Base-by-base conservation (phyloP, 345 rosid species). In the Acer campestre region DNA sequence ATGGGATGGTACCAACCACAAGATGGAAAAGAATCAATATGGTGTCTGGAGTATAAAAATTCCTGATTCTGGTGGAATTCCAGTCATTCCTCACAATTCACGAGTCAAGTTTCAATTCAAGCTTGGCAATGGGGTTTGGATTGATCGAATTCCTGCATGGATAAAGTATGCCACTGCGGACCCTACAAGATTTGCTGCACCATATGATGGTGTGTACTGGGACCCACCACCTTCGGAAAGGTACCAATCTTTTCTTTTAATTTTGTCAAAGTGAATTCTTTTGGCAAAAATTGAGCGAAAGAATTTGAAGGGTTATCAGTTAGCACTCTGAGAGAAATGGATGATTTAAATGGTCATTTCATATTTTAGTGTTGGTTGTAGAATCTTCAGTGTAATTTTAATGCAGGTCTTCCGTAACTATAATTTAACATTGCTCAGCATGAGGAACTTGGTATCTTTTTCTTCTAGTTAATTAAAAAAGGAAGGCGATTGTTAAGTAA, bases 61-160 rank as follows among this genome's bases (percentile, higher is more conserved):
- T 73, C 89, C 89, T 35, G 91, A 92, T 83, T 75, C 76, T 77
- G 84, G 35, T 40, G 97, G 90, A 78, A 79, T 80, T 61, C 86
- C 93, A 44, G 88, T 86, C 42, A 92, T 92, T 75, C 88, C 93
- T 82, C 97, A 92, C 81, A 89, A 87, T 79, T 90, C 97, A 71
- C 87, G 84, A 82, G 91, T 92, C 75, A 92, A 92, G 74, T 90
- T 92, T 70, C 88, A 82, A 49, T 92, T 92, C 86, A 90, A 86
- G 85, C 89, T 82, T 72, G 87, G 86, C 40, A 38, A 86, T 71
- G 94, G 89, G 68, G 81, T 83, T 76, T 90, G 90, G 90, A 71
- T 89, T 29, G 97, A 92, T 64, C 83, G 97, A 46, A 90, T 92
- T 49, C 97, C 97, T 75, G 93, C 94, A 69, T 92, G 94, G 97